Percentiles rank a stretch among this genome's conserved stretches.
phyloP scores from a whole-genome alignment of 768 basidiomycete genomes.

The Tremella yokohamensis region DNA sequence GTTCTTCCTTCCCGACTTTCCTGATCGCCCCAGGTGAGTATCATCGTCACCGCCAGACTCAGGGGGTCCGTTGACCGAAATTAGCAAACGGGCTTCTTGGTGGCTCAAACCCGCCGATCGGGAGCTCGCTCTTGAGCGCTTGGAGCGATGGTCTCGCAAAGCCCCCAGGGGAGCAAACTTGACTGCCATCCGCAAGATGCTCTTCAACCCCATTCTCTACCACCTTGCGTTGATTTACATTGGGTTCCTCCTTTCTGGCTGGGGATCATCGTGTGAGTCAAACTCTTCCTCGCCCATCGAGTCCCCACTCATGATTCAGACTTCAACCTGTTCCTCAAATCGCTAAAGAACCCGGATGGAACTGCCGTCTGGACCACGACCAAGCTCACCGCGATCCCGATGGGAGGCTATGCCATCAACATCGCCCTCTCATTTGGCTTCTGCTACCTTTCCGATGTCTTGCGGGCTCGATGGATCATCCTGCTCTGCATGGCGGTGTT shows the following conservation, averaged over 20 bases:
- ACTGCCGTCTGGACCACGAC: constrained; percentile 12
- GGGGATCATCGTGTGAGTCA: background rate
- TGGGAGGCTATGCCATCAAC: constrained; percentile 11
- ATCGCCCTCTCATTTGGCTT: constrained; percentile 20
- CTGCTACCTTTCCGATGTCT: constrained; percentile 36
- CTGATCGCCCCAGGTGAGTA: constrained; percentile 43
- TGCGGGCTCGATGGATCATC: constrained; percentile 39
- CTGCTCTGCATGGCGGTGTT: constrained; percentile 19
- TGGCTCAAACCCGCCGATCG: constrained; percentile 55
- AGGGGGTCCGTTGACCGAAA: too few relatives aligned
- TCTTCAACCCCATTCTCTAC: background rate
- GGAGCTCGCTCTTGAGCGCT: constrained; percentile 11
- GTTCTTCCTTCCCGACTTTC: constrained; percentile 65
- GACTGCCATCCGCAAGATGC: too few relatives aligned
- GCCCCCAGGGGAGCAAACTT: constrained; percentile 26
- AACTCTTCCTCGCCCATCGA: background rate
- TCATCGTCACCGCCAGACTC: too few relatives aligned
- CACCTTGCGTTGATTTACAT: background rate
- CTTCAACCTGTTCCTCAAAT: constrained; percentile 44
- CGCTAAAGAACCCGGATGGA: constrained; percentile 17
- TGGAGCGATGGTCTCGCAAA: background rate
- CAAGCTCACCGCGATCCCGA: constrained; percentile 17
- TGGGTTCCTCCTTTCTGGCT: background rate
- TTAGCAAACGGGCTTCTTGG: constrained; percentile 60
- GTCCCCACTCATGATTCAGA: constrained; percentile 10